Percentiles rank a stretch among this genome's conserved stretches.
Conservation (phyloP, 2,329 filamentous ascomycete species). For the Nemania diffusa region DNA sequence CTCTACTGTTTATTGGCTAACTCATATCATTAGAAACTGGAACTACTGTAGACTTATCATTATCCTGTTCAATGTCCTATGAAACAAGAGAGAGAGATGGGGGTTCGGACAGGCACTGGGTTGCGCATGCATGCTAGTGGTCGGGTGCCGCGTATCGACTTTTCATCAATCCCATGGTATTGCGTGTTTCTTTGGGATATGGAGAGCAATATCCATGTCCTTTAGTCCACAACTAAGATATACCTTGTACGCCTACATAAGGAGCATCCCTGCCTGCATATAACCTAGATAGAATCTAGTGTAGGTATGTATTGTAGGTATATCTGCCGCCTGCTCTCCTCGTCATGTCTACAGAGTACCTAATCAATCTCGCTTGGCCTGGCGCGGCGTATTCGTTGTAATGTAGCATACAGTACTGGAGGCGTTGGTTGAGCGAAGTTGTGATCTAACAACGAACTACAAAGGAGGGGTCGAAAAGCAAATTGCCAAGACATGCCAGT, state of each 20-base stretch:
- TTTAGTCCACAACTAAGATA: background rate
- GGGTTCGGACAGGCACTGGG: background rate
- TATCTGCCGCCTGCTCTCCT: constrained; percentile 3
- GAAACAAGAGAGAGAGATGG: background rate
- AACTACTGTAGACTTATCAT: constrained; percentile 10
- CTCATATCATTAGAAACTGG: background rate
- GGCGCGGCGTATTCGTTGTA: background rate
- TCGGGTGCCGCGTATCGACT: constrained; percentile 25
- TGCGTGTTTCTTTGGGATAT: constrained; percentile 10
- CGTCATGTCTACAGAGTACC: background rate
- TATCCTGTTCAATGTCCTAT: background rate
- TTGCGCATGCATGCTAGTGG: background rate
- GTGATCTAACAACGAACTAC: background rate
- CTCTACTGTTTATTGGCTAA: constrained; percentile 13
- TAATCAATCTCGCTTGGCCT: background rate
- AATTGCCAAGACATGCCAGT: constrained; percentile 21
- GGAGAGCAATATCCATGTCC: constrained; percentile 21
- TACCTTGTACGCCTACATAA: background rate
- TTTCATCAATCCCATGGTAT: constrained; percentile 33
- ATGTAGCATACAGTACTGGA: background rate
- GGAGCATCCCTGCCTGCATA: background rate
- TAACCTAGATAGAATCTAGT: background rate
- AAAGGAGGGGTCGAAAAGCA: constrained; percentile 15
- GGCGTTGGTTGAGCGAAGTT: background rate
- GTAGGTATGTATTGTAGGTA: background rate